These are phyloP conservation scores for Rhizopus arrhizus DNA, from an alignment of 371 early-diverging fungal species.

Conservation along the genomic window DNA sequence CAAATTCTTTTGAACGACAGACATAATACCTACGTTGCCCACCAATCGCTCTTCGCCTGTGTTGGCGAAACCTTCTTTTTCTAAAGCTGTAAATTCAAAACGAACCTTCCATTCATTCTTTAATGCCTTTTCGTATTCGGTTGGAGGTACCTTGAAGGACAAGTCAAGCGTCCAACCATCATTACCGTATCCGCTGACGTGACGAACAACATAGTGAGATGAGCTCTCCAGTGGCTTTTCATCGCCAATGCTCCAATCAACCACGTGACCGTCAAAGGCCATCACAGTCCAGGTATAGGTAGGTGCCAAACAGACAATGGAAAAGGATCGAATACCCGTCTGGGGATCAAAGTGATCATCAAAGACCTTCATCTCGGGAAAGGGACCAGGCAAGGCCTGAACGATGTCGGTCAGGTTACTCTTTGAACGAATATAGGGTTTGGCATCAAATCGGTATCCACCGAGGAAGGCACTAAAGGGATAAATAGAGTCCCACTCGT, in stretches of 20 bases:
- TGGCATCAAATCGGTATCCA: slow-evolving; percentile 61
- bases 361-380: slow-evolving; percentile 47
- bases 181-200: slow-evolving; percentile 65
- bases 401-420: slow-evolving; percentile 13
- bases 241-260: slow-evolving; percentile 65
- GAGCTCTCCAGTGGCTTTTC: slow-evolving; percentile 40
- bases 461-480: slow-evolving; percentile 74
- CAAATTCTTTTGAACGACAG: slow-evolving; percentile 47
- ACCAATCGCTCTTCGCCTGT: slow-evolving; percentile 55
- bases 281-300: slow-evolving; percentile 71
- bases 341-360: slow-evolving; percentile 53
- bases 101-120: slow-evolving; percentile 46
- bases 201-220: slow-evolving; percentile 63
- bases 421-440: slow-evolving; percentile 49
- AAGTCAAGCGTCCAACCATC: slow-evolving; percentile 61
- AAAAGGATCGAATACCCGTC: slow-evolving; percentile 56
- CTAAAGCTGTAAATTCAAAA: slow-evolving; percentile 56
- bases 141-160: slow-evolving; percentile 47
- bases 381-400: slow-evolving; percentile 39
- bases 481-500: slow-evolving; percentile 67
- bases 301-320: slow-evolving; percentile 57
- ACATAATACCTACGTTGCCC: slow-evolving; percentile 60
- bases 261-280: slow-evolving; percentile 63
- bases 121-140: slow-evolving; percentile 45
- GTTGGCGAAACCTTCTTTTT: slow-evolving; percentile 58